Conservation (phyloP, 176 grass and related monocot species). For the Pontederia paniculata region DNA sequence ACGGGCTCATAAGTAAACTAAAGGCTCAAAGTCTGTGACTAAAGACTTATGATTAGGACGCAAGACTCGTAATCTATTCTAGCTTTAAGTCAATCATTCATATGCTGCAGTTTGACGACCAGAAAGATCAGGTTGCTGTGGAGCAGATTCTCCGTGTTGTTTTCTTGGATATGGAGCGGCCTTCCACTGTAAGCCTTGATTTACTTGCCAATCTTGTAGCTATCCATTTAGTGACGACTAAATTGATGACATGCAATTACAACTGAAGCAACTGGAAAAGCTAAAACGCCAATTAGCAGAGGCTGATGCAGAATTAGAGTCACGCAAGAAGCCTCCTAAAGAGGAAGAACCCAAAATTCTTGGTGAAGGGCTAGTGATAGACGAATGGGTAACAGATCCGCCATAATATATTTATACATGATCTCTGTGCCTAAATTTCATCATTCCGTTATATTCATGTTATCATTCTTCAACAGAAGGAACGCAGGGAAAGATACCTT, state of each 20-base stretch:
- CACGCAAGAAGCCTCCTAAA: slow-evolving; percentile 89
- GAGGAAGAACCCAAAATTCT: slow-evolving; percentile 47
- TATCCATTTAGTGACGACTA: too few relatives aligned
- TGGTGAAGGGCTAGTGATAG: slow-evolving; percentile 92
- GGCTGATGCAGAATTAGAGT: slow-evolving; percentile 79
- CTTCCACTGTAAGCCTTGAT: slow-evolving; percentile 37
- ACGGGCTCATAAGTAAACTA: too few relatives aligned
- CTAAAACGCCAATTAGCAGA: slow-evolving; percentile 87
- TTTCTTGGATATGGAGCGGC: slow-evolving; percentile 68
- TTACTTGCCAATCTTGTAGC: too few relatives aligned
- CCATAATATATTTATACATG: slow-evolving; percentile 14
- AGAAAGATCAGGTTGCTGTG: slow-evolving; percentile 71
- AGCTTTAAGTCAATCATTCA: too few relatives aligned
- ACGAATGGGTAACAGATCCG: slow-evolving; percentile 53
- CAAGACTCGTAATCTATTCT: too few relatives aligned
- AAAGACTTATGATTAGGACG: too few relatives aligned
- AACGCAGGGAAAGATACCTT: slow-evolving; percentile 87
- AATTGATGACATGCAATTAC: slow-evolving; percentile 6
- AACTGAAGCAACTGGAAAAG: slow-evolving; percentile 82
- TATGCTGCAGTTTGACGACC: slow-evolving; percentile 72
- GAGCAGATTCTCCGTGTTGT: slow-evolving; percentile 89
- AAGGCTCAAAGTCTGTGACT: too few relatives aligned
- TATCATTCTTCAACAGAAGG: slow-evolving; percentile 47
- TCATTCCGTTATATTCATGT: slow-evolving; percentile 1
- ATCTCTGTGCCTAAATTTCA: slow-evolving; percentile 1